Base-by-base conservation (phyloP, 1,284 basidiomycete species). In the Volvariella surrecta region DNA sequence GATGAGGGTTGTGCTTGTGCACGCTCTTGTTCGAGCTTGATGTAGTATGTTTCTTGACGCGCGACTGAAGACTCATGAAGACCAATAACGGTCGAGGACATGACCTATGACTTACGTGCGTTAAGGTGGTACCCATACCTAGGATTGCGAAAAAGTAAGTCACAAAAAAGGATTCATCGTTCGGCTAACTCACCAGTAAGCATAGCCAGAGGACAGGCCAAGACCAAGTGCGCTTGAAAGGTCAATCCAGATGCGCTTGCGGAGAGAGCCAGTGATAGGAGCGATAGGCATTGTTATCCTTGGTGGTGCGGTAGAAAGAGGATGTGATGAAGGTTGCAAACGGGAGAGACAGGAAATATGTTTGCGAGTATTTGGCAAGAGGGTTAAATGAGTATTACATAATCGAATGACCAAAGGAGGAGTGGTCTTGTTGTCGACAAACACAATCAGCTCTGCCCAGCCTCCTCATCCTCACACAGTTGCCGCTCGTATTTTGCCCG, bases 181-280 rank as follows among this genome's bases (percentile, higher is more conserved):
- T 37, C 45, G 31, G 51, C 6, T 46, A 37, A 60, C 84, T 54
- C 50, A 90, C 89, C 89, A 92, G 68, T 75, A 92, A 4, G 72
- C 71, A 58, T 88, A 91, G 37, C 76, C 89, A 18, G 73, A 70
- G 44, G 76, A 69, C 46, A 80, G 51, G 30, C 87, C 89, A 43
- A 92, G 74, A 51, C 85, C 88, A 37, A 91, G 59, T 30, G 77
- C 73, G 54, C 75, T 69, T 44, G 76, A 70, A 51, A 91, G 54
- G 60, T 92, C 89, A 49, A 88, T 75, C 76, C 87, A 87, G 63
- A 91, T 78, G 54, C 79, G 73, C 68, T 91, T 92, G 69, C 89
- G 85, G 66, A 91, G 83, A 68, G 79, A 89, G 61, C 89, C 89
- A 45, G 83, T 83, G 63, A 92, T 90, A 54, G 89, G 89, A 51